phyloP scores from a whole-genome alignment of 768 basidiomycete species.

The Rhizopogon vulgaris region DNA sequence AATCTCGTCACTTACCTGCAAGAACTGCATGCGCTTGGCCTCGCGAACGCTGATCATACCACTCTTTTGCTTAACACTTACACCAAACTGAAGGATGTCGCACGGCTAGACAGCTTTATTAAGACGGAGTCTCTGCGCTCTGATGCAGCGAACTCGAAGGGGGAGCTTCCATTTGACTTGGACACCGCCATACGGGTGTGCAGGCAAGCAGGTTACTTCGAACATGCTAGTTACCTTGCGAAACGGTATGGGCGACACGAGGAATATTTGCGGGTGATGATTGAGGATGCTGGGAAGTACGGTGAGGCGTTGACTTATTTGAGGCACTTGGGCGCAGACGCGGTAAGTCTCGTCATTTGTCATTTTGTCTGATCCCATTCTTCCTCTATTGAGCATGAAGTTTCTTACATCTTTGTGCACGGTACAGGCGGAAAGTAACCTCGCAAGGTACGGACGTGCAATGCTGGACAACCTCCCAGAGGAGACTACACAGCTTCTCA shows the following conservation, averaged over 20 bases:
- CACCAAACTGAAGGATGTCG: conserved; percentile 91
- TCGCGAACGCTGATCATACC: conserved; percentile 95
- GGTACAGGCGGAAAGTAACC: conserved; percentile 74
- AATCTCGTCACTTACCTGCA: conserved; percentile 95
- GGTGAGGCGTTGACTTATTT: conserved; percentile 79
- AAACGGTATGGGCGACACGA: conserved; percentile 88
- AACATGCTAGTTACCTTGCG: conserved; percentile 91
- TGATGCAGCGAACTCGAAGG: conserved; percentile 25
- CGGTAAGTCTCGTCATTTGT: conserved; percentile 43
- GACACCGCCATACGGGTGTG: conserved; percentile 97
- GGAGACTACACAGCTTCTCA: conserved; percentile 86
- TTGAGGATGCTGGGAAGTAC: conserved; percentile 79
- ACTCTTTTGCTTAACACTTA: conserved; percentile 96
- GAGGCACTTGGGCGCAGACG: conserved; percentile 68
- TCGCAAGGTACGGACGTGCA: conserved; percentile 83
- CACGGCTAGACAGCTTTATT: conserved; percentile 86
- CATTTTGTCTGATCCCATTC: background rate
- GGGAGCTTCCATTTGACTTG: conserved; percentile 90
- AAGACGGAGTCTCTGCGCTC: conserved; percentile 68
- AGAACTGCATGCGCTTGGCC: conserved; percentile 82
- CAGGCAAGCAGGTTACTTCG: conserved; percentile 92
- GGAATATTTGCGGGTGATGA: conserved; percentile 89
- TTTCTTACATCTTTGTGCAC: background rate
- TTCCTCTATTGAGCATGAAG: background rate
- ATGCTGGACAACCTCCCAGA: conserved; percentile 78